Percentiles rank a stretch among this genome's conserved stretches.
Conservation (phyloP, 148 eudicot genomes). For the Heliosperma pusillum region DNA sequence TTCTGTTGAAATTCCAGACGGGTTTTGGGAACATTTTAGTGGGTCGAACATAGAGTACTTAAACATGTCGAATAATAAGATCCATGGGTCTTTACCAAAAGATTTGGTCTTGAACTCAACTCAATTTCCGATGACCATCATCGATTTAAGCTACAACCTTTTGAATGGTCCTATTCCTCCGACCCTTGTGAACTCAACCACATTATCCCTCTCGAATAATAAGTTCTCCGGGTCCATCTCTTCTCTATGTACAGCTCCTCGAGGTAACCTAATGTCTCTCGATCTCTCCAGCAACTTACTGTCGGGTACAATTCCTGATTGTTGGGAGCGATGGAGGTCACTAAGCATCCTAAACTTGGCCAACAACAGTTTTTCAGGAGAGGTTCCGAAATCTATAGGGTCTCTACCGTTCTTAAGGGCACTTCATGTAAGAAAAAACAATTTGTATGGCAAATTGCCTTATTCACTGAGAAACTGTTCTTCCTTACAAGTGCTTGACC, state of each 20-base stretch:
- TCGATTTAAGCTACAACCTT: conserved; percentile 37
- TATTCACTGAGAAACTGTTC: conserved; percentile 5
- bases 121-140: conserved; percentile 19
- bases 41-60: conserved; percentile 22
- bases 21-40: conserved; percentile 13
- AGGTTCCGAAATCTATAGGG: conserved; percentile 29
- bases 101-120: conserved; percentile 15
- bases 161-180: conserved; percentile 35
- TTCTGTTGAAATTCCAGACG: conserved; percentile 5
- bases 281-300: conserved; percentile 23
- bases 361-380: conserved; percentile 35
- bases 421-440: conserved; percentile 34
- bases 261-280: not conserved
- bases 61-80: conserved; percentile 32
- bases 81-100: conserved; percentile 25
- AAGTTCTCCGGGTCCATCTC: conserved; percentile 7
- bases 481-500: conserved; percentile 24
- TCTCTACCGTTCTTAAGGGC: not conserved
- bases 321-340: conserved; percentile 13
- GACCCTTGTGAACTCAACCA: not conserved
- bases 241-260: conserved; percentile 1
- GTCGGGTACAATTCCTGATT: conserved; percentile 32
- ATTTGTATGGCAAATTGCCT: conserved; percentile 32
- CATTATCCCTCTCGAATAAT: conserved; percentile 7
- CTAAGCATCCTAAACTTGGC: conserved; percentile 22